phyloP scores from a whole-genome alignment of 371 early-diverging fungal genomes.

The Mucor velutinosus region DNA sequence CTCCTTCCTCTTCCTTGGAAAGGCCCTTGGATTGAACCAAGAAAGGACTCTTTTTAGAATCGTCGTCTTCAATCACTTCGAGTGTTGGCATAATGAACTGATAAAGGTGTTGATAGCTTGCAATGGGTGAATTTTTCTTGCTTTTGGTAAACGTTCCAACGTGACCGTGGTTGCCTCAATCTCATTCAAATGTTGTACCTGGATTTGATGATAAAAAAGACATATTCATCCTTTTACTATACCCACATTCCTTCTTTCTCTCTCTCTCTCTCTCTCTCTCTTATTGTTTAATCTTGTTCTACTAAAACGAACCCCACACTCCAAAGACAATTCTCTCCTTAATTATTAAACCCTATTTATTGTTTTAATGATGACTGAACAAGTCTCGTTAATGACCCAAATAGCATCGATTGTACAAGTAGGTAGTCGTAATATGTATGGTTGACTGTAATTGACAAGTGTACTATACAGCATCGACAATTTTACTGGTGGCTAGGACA shows the following conservation, averaged over 20 bases:
- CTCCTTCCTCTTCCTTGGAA: conserved; percentile 33
- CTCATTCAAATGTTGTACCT: not conserved
- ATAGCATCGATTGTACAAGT: conserved; percentile 7
- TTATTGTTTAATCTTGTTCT: not conserved
- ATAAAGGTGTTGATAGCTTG: not conserved
- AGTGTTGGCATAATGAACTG: conserved; percentile 21
- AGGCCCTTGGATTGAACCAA: conserved; percentile 4
- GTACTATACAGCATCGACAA: conserved; percentile 47
- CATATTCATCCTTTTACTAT: not conserved
- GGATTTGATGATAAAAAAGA: not conserved
- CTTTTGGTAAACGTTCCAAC: not conserved
- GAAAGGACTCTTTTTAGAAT: conserved; percentile 8
- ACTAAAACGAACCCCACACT: conserved; percentile 1
- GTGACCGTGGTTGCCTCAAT: conserved; percentile 5
- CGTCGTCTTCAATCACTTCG: conserved; percentile 22
- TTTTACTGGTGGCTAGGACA: conserved; percentile 62
- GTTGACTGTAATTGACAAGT: not conserved
- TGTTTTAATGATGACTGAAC: conserved; percentile 14
- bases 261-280: not conserved
- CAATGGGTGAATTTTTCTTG: not conserved
- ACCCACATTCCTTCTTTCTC: not conserved
- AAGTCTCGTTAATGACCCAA: conserved; percentile 10
- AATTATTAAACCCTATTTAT: not conserved
- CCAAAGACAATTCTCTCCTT: not conserved
- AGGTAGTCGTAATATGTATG: not conserved